Conservation (phyloP, 164 flowering plant genomes). For the Malania oleifera region DNA sequence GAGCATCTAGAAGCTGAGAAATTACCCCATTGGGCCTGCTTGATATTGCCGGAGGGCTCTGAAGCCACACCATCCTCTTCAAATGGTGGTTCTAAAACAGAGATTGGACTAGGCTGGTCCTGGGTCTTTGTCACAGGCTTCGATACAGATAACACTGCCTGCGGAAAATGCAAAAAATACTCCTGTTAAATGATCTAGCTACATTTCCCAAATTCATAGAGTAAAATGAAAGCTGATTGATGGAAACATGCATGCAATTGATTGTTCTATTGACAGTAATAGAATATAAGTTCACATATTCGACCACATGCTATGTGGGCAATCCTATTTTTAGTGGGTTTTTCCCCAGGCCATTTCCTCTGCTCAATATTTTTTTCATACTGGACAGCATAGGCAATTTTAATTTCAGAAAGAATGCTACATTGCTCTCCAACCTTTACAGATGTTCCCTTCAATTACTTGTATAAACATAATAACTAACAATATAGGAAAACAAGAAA, state of each 20-base stretch:
- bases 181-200: neutral
- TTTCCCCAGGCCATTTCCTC: too few relatives aligned
- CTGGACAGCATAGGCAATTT: too few relatives aligned
- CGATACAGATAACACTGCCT: slow-evolving; percentile 29
- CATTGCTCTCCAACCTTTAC: too few relatives aligned
- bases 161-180: slow-evolving; percentile 12
- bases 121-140: slow-evolving; percentile 32
- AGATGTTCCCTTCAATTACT: too few relatives aligned
- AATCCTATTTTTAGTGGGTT: too few relatives aligned
- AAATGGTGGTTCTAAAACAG: slow-evolving; percentile 42
- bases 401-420: too few relatives aligned
- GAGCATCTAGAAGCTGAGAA: neutral
- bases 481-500: too few relatives aligned
- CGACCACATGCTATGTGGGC: neutral
- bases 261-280: neutral
- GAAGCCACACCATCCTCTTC: slow-evolving; percentile 55
- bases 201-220: neutral
- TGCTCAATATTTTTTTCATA: too few relatives aligned
- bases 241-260: neutral
- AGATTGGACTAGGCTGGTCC: slow-evolving; percentile 55
- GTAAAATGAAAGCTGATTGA: neutral
- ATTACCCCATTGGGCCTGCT: slow-evolving; percentile 38
- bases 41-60: slow-evolving; percentile 26
- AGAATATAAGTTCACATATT: slow-evolving; percentile 1
- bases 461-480: too few relatives aligned